phyloP scores from a whole-genome alignment of 1,284 basidiomycete species.

The Ceraceosorus bombacis region DNA sequence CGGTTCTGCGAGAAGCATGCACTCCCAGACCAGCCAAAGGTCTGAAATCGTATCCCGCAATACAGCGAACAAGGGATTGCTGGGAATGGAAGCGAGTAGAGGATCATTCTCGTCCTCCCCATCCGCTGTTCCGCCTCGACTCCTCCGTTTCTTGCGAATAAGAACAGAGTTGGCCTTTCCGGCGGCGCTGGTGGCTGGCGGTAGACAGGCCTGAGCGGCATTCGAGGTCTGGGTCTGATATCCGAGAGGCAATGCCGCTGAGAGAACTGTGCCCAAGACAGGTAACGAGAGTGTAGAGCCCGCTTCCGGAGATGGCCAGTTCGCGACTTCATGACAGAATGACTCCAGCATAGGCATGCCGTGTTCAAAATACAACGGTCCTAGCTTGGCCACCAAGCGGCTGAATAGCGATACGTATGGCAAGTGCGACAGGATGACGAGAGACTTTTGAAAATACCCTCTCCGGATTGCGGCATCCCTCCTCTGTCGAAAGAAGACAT shows the following conservation, averaged over 20 bases:
- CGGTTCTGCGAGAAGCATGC: conserved; percentile 63
- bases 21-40: conserved; percentile 65
- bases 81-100: conserved; percentile 70
- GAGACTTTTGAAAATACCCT: conserved; percentile 58
- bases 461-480: conserved; percentile 34
- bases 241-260: conserved; percentile 34
- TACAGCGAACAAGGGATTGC: conserved; percentile 51
- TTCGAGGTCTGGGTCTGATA: conserved; percentile 30
- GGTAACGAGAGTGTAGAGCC: conserved; percentile 36
- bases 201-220: conserved; percentile 7
- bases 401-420: conserved; percentile 77
- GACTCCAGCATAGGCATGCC: conserved; percentile 42
- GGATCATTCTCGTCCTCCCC: conserved; percentile 43
- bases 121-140: not conserved
- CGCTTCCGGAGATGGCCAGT: conserved; percentile 35
- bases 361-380: conserved; percentile 49
- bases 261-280: conserved; percentile 28
- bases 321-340: conserved; percentile 30
- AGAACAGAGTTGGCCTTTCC: conserved; percentile 6
- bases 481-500: conserved; percentile 45
- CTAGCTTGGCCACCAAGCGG: conserved; percentile 62
- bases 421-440: conserved; percentile 75
- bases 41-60: conserved; percentile 57
- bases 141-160: not conserved
- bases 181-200: conserved; percentile 7